A percentile compares a stretch with the other conserved stretches of the same genome.
Evolutionary conservation across 495 filamentous ascomycete genomes (phyloP).

Genomic region (Lasiosphaeriaceae sp.): DNA sequence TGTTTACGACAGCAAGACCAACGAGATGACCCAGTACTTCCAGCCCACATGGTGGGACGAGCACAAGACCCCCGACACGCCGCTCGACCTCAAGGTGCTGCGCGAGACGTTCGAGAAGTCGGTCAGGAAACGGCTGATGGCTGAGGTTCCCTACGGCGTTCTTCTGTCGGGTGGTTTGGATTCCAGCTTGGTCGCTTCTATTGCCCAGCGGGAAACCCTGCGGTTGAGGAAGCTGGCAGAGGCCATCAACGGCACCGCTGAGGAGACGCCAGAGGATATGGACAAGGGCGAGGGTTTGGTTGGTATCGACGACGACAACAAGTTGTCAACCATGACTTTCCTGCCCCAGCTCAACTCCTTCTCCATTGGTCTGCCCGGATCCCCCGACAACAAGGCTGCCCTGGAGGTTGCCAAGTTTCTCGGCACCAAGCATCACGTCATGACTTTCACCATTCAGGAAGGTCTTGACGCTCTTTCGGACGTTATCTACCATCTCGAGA

Average conservation of each 20-base stretch:
- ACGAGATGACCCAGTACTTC: slow-evolving; percentile 78
- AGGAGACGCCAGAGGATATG: slow-evolving; percentile 40
- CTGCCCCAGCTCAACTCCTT: slow-evolving; percentile 96
- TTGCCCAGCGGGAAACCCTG: slow-evolving; percentile 87
- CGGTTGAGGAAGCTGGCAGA: slow-evolving; percentile 62
- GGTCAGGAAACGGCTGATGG: slow-evolving; percentile 96
- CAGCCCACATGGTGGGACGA: slow-evolving; percentile 92
- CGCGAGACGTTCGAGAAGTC: slow-evolving; percentile 81
- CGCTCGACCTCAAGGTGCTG: slow-evolving; percentile 75
- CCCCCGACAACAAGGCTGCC: slow-evolving; percentile 87
- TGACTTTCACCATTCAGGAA: slow-evolving; percentile 97
- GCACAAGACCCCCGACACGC: slow-evolving; percentile 66
- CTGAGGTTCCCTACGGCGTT: slow-evolving; percentile 96
- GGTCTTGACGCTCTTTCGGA: slow-evolving; percentile 93
- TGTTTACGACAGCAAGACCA: slow-evolving; percentile 88
- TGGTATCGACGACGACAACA: slow-evolving; percentile 87
- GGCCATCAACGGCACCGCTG: slow-evolving; percentile 40
- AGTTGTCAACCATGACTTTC: slow-evolving; percentile 84
- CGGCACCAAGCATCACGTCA: slow-evolving; percentile 93
- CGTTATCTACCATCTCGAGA: slow-evolving; percentile 96
- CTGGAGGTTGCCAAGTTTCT: slow-evolving; percentile 89
- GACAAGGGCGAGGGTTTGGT: slow-evolving; percentile 67
- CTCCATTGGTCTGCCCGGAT: slow-evolving; percentile 89
- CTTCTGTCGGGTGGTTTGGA: slow-evolving; percentile 93
- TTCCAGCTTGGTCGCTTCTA: slow-evolving; percentile 90